Evolutionary conservation across 2,329 filamentous ascomycete species (phyloP).

Genomic region (Penicillium expansum): DNA sequence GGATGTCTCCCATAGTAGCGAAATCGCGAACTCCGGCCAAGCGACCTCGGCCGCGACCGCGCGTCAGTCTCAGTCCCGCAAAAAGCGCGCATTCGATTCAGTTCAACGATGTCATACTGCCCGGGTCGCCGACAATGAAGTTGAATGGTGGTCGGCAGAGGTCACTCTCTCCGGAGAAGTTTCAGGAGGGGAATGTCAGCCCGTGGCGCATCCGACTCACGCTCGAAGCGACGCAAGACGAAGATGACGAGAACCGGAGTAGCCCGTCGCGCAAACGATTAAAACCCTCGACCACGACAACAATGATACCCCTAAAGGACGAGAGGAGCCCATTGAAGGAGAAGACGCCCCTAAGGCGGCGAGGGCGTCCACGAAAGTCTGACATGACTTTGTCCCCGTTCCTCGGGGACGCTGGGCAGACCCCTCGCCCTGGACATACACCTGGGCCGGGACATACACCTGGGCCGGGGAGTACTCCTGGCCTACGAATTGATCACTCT

Average conservation of each 20-base stretch:
- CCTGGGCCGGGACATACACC: slow-evolving; percentile 31
- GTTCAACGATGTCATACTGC: slow-evolving; percentile 44
- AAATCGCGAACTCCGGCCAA: slow-evolving; percentile 16
- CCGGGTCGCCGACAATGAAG: slow-evolving; percentile 37
- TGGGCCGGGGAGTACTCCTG: slow-evolving; percentile 27
- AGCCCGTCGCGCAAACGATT: slow-evolving; percentile 34
- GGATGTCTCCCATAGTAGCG: slow-evolving; percentile 37
- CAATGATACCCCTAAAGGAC: slow-evolving; percentile 44
- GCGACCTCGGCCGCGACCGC: slow-evolving; percentile 24
- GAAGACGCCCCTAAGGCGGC: slow-evolving; percentile 41
- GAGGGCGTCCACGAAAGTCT: slow-evolving; percentile 46
- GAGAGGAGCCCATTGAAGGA: slow-evolving; percentile 29
- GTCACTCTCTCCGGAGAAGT: slow-evolving; percentile 41
- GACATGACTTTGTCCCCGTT: slow-evolving; percentile 38
- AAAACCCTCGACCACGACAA: slow-evolving; percentile 36
- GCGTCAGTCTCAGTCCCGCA: slow-evolving; percentile 35
- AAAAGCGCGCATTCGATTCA: slow-evolving; percentile 42
- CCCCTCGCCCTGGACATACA: slow-evolving; percentile 19
- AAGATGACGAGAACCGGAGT: slow-evolving; percentile 33
- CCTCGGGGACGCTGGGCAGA: slow-evolving; percentile 30
- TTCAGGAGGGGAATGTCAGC: slow-evolving; percentile 42
- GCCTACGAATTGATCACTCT: slow-evolving; percentile 24
- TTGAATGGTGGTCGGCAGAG: slow-evolving; percentile 28
- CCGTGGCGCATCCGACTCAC: slow-evolving; percentile 51
- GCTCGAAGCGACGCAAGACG: slow-evolving; percentile 48